phyloP scores from a whole-genome alignment of 2,329 filamentous ascomycete species.

The Gyromitra esculenta region DNA sequence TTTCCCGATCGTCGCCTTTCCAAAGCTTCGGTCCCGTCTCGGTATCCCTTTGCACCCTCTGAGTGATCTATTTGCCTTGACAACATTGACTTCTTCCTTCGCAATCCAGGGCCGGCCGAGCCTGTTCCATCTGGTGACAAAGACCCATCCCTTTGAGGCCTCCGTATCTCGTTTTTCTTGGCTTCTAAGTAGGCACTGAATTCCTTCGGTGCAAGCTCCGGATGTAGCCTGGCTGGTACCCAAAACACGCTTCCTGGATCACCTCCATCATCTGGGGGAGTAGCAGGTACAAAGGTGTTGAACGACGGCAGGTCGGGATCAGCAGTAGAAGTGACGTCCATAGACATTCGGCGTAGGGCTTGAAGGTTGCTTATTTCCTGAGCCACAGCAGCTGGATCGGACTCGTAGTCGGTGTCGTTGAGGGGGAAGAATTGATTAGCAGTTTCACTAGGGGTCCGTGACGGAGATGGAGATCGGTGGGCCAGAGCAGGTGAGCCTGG shows the following conservation, averaged over 20 bases:
- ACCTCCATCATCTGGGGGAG: constrained; percentile 83
- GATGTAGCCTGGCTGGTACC: constrained; percentile 94
- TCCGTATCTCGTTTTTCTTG: constrained; percentile 82
- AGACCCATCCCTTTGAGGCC: constrained; percentile 76
- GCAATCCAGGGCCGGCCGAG: constrained; percentile 70
- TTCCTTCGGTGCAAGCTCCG: constrained; percentile 91
- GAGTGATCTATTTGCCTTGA: constrained; percentile 87
- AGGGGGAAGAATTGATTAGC: constrained; percentile 74
- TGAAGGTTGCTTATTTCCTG: constrained; percentile 93
- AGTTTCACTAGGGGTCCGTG: constrained; percentile 65
- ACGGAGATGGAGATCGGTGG: constrained; percentile 62
- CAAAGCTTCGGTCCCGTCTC: constrained; percentile 83
- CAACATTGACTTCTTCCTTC: constrained; percentile 93
- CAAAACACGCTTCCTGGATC: constrained; percentile 90
- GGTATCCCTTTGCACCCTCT: constrained; percentile 72
- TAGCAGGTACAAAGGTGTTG: constrained; percentile 72
- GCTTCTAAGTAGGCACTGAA: constrained; percentile 98
- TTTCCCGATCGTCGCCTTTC: constrained; percentile 75
- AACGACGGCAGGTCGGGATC: constrained; percentile 81
- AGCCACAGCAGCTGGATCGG: constrained; percentile 85
- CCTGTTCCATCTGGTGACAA: constrained; percentile 68
- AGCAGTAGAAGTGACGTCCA: constrained; percentile 78
- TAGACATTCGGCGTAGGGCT: constrained; percentile 89
- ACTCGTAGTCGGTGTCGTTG: constrained; percentile 88
- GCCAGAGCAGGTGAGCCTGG: constrained; percentile 37